These are phyloP conservation scores for Fusarium haematococcum DNA, from an alignment of 2,329 filamentous ascomycete species.

Conservation along the genomic window DNA sequence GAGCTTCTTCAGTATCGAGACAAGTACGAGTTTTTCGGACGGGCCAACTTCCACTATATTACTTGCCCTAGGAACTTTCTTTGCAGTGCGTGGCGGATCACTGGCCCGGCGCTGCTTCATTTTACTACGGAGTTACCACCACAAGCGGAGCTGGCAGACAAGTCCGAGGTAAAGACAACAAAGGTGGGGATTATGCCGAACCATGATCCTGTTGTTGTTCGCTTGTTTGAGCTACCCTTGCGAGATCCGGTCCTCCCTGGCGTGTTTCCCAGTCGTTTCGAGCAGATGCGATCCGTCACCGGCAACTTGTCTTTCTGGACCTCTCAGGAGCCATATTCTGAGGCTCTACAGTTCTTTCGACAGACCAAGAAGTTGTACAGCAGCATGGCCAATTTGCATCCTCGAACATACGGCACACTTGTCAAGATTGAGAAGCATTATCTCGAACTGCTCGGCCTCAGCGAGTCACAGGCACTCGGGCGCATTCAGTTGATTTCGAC, in stretches of 20 bases:
- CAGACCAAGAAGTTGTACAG: neutral
- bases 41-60: slow-evolving; percentile 1
- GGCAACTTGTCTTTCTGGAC: slow-evolving; percentile 8
- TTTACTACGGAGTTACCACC: neutral
- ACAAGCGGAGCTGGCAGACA: neutral
- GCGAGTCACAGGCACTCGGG: neutral
- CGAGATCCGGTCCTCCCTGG: slow-evolving; percentile 7
- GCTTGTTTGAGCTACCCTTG: slow-evolving; percentile 5
- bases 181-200: neutral
- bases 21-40: neutral
- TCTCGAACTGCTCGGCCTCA: neutral
- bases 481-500: neutral
- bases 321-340: neutral
- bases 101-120: neutral
- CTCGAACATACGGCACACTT: slow-evolving; percentile 5
- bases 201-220: neutral
- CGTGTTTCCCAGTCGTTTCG: slow-evolving; percentile 5
- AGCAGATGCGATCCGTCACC: slow-evolving; percentile 6
- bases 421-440: slow-evolving; percentile 1
- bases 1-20: slow-evolving; percentile 1
- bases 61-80: neutral
- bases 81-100: neutral
- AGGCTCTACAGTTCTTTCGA: neutral
- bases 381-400: neutral
- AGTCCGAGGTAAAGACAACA: neutral